These are phyloP conservation scores for Tillandsia leiboldiana DNA, from an alignment of 176 grass and related monocot species.

Conservation along the genomic window DNA sequence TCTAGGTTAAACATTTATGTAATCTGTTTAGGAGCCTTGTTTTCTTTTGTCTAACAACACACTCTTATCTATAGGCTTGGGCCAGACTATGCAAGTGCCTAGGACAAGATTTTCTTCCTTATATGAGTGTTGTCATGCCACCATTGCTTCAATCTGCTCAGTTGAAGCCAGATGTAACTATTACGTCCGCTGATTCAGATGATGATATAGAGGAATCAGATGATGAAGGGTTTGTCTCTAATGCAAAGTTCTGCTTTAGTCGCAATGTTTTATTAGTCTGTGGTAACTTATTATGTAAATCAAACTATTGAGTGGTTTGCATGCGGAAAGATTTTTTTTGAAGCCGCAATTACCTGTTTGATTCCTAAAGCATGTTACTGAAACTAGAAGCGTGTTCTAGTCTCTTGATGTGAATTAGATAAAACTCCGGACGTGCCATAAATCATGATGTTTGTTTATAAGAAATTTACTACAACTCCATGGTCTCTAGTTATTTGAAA, in stretches of 20 bases:
- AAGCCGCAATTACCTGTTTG: too few relatives aligned
- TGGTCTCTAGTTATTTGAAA: neutral
- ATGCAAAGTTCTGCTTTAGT: neutral
- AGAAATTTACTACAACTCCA: too few relatives aligned
- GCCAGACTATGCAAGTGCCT: constrained; percentile 98
- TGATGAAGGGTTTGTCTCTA: constrained; percentile 68
- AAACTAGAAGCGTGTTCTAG: too few relatives aligned
- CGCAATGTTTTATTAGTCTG: neutral
- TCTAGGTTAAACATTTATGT: neutral
- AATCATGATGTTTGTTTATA: neutral
- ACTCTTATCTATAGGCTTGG: constrained; percentile 63
- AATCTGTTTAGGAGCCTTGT: neutral
- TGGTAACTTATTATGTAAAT: neutral
- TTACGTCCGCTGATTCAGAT: constrained; percentile 93
- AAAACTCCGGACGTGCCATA: neutral
- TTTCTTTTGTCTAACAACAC: constrained; percentile 4
- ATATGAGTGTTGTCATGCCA: constrained; percentile 97
- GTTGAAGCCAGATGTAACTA: constrained; percentile 95
- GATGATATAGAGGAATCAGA: constrained; percentile 92
- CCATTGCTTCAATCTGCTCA: constrained; percentile 97
- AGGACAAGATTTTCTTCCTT: constrained; percentile 98
- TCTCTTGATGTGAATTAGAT: too few relatives aligned
- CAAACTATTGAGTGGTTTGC: neutral
- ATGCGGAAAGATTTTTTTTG: too few relatives aligned
- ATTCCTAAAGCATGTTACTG: too few relatives aligned